Evolutionary conservation across 768 basidiomycete genomes (phyloP).

Genomic region (Candolleomyces eurysporus): DNA sequence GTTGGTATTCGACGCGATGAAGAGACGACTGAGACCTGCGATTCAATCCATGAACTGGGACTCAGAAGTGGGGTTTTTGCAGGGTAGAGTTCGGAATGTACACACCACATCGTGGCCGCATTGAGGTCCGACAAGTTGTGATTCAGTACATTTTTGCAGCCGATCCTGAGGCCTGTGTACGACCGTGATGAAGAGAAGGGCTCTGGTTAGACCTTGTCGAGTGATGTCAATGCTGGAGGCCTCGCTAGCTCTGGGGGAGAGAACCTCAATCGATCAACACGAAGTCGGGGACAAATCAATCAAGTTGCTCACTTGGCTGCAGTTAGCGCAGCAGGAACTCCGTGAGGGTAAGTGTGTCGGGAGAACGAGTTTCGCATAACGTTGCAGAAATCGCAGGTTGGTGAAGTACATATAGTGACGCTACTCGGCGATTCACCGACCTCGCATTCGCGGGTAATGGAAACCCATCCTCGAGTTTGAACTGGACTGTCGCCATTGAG

Average conservation of each 20-base stretch:
- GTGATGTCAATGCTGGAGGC: neutral
- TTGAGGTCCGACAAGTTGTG: neutral
- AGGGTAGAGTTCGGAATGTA: neutral
- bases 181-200: conserved; percentile 11
- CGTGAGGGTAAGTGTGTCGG: neutral
- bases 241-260: neutral
- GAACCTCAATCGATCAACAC: neutral
- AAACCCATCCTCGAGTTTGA: conserved; percentile 17
- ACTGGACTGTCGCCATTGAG: neutral
- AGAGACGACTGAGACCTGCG: neutral
- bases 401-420: conserved; percentile 16
- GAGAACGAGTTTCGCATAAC: conserved; percentile 8
- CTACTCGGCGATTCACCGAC: conserved; percentile 23
- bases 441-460: conserved; percentile 18
- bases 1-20: neutral
- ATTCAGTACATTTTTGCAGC: too few relatives aligned
- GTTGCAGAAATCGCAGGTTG: conserved; percentile 20
- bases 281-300: neutral
- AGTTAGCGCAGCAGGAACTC: neutral
- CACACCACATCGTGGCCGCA: neutral
- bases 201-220: conserved; percentile 2
- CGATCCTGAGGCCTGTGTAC: neutral
- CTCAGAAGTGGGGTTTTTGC: neutral
- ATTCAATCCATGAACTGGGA: neutral
- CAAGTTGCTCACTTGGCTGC: neutral